phyloP scores from a whole-genome alignment of 1,284 basidiomycete genomes.

The Cutaneotrichosporon mucoides region DNA sequence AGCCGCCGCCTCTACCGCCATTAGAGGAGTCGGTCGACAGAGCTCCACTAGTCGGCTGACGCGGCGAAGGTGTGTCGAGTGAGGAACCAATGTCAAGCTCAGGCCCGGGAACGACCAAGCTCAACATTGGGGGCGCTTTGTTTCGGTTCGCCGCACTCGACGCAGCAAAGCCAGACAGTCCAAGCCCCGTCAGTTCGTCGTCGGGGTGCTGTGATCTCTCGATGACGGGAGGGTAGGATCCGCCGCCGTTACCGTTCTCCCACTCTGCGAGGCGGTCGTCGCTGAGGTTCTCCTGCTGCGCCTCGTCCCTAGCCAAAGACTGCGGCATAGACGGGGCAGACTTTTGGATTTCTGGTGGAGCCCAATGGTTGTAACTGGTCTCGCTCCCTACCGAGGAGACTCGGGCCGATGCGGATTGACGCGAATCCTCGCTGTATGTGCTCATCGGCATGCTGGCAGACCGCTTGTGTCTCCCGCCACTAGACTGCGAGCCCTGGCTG shows the following conservation, averaged over 20 bases:
- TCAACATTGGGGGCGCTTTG: slow-evolving; percentile 4
- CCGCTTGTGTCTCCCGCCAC: slow-evolving; percentile 25
- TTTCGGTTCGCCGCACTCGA: not conserved
- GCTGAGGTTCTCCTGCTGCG: not conserved
- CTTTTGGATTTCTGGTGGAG: not conserved
- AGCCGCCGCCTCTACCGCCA: slow-evolving; percentile 4
- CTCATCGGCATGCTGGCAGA: slow-evolving; percentile 35
- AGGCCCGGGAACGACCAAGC: slow-evolving; percentile 3
- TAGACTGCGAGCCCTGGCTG: not conserved
- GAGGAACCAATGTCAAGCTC: not conserved
- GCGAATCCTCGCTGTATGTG: not conserved
- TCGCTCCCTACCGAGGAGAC: not conserved
- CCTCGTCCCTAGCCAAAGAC: too few relatives aligned
- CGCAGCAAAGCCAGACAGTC: not conserved
- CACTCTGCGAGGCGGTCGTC: not conserved
- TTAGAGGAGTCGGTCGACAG: not conserved
- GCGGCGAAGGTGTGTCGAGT: not conserved
- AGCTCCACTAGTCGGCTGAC: not conserved
- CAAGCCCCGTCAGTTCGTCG: not conserved
- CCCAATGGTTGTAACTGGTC: not conserved
- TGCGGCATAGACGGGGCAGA: too few relatives aligned
- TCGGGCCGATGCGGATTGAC: not conserved
- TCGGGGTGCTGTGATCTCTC: too few relatives aligned
- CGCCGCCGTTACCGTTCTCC: too few relatives aligned
- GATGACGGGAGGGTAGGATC: too few relatives aligned